Base-by-base conservation (phyloP, 2,329 filamentous ascomycete species). In the Claviceps arundinis region DNA sequence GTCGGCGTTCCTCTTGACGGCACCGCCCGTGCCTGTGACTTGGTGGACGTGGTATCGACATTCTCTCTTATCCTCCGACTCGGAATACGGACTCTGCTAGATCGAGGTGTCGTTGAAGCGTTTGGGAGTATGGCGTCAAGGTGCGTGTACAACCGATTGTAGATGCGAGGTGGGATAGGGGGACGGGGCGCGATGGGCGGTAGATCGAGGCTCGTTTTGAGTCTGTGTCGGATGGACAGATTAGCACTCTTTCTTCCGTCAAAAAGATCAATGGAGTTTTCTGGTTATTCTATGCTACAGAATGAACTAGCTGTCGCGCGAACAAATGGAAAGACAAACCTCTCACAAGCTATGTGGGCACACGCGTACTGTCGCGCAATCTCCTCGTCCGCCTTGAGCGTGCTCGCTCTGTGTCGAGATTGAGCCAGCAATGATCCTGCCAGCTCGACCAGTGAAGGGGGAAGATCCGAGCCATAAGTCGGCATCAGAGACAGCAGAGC, bases 271-370 rank as follows among this genome's bases (percentile, higher is more conserved):
- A 9, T 34, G 9, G 8, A 11, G 11, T 11, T 34, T 34, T 11
- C 24, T 34, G 30, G 30, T 4, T 9, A 9, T 34, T 34, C 30
- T 34, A 4, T 34, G 30, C 30, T 11, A 9, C 2, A 1, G 2
- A 30, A 9, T 9, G 8, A 8, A 30, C 26, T 30, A 30, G 26
- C 26, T 30, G 8, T 11, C 9, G 13, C 24, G 16, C 37, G 16
- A 43, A 8, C 11, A 16, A 16, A 22, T 9, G 26, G 41, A 8
- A 5, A 40, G 46, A 47, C 53, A 14, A 17, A 87, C 86, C 87
- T 80, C 60, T 91, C 88, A 64, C 90, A 97, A 19, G 93, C 93
- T 55, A 98, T 78, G 67, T 95, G 84, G 14, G 87, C 86, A 65
- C 89, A 95, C 4, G 85, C 86, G 65, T 93, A 93, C 4, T 80